These are phyloP conservation scores for Durusdinium trenchii DNA, from an alignment of 73 alveolate genomes.

Conservation along the genomic window DNA sequence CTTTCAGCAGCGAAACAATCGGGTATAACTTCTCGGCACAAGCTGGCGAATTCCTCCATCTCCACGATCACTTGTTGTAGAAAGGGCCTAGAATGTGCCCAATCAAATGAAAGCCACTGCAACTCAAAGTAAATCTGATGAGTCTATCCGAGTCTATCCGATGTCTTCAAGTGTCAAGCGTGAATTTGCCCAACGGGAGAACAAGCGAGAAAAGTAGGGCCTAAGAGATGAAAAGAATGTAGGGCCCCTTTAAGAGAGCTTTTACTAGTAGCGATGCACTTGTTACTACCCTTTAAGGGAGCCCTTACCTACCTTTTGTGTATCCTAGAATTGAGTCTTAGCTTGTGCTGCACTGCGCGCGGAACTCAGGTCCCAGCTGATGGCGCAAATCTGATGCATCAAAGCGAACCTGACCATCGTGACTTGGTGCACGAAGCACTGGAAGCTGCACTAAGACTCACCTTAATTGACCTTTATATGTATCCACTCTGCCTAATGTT, in stretches of 20 bases:
- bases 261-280: no score
- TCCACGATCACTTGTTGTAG: slow-evolving; percentile 23
- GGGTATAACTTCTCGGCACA: background rate
- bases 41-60: slow-evolving; percentile 47
- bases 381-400: slow-evolving; percentile 46
- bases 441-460: no score
- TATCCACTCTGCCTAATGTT: no score
- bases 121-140: background rate
- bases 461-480: no score
- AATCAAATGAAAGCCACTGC: background rate
- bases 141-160: background rate
- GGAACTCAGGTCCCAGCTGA: background rate
- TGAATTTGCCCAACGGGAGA: no score
- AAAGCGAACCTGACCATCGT: slow-evolving; percentile 14
- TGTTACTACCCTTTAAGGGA: no score
- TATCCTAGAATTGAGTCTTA: no score
- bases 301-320: no score
- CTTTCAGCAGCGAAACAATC: background rate
- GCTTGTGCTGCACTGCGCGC: no score
- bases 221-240: no score
- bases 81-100: background rate
- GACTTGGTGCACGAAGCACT: background rate
- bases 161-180: no score
- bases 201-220: no score
- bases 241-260: background rate